Evolutionary conservation across 768 basidiomycete species (phyloP).

Genomic region (Macrolepiota fuliginosa): DNA sequence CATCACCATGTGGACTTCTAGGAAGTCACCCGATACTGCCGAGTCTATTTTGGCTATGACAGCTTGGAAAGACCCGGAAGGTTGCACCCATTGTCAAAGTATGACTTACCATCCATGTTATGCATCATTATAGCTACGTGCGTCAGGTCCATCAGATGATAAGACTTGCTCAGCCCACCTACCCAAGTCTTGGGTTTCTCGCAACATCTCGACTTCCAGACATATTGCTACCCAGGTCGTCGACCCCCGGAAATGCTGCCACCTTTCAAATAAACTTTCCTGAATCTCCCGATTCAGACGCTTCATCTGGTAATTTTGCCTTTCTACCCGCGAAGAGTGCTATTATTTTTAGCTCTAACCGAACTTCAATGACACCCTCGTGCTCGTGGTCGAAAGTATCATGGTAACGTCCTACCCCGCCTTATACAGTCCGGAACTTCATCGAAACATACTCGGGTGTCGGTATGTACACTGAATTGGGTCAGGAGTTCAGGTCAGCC

Average conservation of each 20-base stretch:
- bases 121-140: neutral
- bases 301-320: neutral
- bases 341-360: neutral
- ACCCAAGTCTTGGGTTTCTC: neutral
- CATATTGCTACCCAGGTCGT: neutral
- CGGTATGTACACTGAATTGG: neutral
- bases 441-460: slow-evolving; percentile 1
- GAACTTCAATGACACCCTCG: neutral
- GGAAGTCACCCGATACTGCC: neutral
- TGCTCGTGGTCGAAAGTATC: neutral
- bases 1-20: neutral
- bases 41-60: no score
- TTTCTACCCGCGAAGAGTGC: neutral
- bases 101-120: no score
- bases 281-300: neutral
- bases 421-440: neutral
- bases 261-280: neutral
- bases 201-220: neutral
- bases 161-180: neutral
- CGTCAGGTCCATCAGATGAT: neutral
- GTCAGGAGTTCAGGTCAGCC: neutral
- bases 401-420: neutral
- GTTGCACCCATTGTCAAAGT: no score
- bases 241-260: neutral
- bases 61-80: no score